Conservation (phyloP, 345 rosid genomes). For the Sonneratia alba region DNA sequence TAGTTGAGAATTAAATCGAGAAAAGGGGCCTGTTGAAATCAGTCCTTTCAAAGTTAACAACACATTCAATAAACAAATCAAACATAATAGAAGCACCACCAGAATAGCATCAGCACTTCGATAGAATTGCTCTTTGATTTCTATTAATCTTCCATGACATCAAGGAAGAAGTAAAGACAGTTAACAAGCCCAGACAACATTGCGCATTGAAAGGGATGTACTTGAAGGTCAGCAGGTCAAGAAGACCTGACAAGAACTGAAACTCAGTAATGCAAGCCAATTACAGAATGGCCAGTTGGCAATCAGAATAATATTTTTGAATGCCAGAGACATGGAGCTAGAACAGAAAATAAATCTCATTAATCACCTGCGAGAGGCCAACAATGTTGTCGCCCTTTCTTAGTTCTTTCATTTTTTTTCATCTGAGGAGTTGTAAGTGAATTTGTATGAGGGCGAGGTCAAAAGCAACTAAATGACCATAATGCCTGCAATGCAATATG, state of each 20-base stretch:
- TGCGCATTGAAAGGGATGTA: not conserved
- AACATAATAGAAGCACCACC: not conserved
- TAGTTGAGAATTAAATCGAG: not conserved
- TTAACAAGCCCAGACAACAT: not conserved
- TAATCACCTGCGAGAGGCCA: slow-evolving; percentile 80
- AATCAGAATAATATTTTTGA: not conserved
- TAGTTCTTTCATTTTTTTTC: slow-evolving; percentile 58
- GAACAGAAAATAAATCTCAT: not conserved
- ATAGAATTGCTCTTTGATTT: not conserved
- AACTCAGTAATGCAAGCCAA: not conserved
- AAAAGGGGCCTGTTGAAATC: not conserved
- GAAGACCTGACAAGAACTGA: not conserved
- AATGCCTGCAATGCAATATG: slow-evolving; percentile 14
- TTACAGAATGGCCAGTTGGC: not conserved
- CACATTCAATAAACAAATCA: not conserved
- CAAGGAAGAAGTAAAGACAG: not conserved
- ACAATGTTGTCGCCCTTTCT: slow-evolving; percentile 74
- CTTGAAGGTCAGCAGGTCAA: not conserved
- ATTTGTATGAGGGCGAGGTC: not conserved
- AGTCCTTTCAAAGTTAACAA: not conserved
- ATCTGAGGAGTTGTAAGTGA: slow-evolving; percentile 29
- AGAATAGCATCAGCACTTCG: not conserved
- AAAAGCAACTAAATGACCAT: slow-evolving; percentile 6
- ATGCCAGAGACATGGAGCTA: not conserved
- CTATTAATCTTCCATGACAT: not conserved